A percentile compares a stretch with the other conserved stretches of the same genome.
Conservation (phyloP, 2,329 filamentous ascomycete genomes). For the Verticillium isaacii region DNA sequence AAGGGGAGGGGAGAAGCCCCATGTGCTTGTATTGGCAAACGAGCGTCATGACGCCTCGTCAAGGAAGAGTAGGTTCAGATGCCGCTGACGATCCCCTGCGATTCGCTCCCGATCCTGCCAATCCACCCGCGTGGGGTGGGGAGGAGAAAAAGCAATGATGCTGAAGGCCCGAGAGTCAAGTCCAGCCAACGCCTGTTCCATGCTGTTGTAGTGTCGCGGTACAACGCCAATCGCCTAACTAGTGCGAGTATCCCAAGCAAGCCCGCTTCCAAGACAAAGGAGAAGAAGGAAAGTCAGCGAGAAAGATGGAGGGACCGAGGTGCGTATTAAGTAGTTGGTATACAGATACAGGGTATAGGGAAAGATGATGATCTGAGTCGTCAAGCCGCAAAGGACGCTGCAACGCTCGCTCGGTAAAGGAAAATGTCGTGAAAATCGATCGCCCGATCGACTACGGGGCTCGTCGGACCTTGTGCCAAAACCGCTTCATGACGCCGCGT, state of each 20-base stretch:
- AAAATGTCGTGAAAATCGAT: not conserved
- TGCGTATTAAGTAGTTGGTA: not conserved
- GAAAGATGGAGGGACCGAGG: not conserved
- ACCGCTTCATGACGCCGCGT: slow-evolving; percentile 53
- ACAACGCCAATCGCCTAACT: not conserved
- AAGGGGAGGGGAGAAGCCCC: not conserved
- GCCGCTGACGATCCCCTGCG: not conserved
- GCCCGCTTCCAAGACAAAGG: not conserved
- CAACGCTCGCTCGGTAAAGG: not conserved
- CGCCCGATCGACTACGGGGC: slow-evolving; percentile 11
- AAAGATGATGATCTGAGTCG: not conserved
- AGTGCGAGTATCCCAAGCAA: not conserved
- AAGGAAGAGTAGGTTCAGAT: not conserved
- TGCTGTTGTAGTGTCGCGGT: not conserved
- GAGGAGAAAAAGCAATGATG: not conserved
- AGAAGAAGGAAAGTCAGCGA: not conserved
- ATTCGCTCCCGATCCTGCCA: not conserved
- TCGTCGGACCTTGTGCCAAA: slow-evolving; percentile 59
- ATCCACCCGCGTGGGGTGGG: not conserved
- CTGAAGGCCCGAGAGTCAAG: not conserved
- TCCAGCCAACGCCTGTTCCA: not conserved
- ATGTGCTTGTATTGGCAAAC: not conserved
- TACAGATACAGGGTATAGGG: not conserved
- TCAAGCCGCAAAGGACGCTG: not conserved
- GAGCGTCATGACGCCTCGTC: not conserved